Evolutionary conservation across 352 stramenopile genomes (phyloP).

Genomic region (Globisporangium acanthophoron): DNA sequence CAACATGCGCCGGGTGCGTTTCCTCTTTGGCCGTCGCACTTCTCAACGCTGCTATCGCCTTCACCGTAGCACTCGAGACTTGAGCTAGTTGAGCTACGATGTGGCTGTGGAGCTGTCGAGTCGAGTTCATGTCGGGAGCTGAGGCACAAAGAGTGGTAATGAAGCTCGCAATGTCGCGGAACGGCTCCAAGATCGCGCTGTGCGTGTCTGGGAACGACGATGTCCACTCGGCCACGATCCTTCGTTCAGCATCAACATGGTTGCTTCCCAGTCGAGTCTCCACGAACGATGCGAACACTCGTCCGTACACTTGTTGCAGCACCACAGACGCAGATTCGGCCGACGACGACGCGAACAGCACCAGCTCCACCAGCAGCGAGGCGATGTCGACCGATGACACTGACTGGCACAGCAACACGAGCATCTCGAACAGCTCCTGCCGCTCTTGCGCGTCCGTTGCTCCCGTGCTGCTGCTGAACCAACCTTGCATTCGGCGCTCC

Average conservation of each 20-base stretch:
- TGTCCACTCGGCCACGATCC: constrained; percentile 5
- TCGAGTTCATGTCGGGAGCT: not conserved
- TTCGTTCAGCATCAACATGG: not conserved
- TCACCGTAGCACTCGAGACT: constrained; percentile 27
- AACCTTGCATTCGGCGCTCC: constrained; percentile 7
- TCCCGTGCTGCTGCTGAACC: constrained; percentile 5
- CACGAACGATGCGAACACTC: constrained; percentile 3
- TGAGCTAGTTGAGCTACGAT: constrained; percentile 23
- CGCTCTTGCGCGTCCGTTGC: not conserved
- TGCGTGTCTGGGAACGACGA: constrained; percentile 6
- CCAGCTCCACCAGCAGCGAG: constrained; percentile 13
- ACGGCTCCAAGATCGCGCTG: constrained; percentile 1
- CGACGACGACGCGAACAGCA: not conserved
- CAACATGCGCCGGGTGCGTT: not conserved
- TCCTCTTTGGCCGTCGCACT: not conserved
- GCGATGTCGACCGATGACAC: constrained; percentile 12
- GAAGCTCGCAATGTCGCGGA: not conserved
- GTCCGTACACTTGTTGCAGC: constrained; percentile 2
- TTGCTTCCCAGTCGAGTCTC: not conserved
- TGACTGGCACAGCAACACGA: constrained; percentile 8
- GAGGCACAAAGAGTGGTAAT: not conserved
- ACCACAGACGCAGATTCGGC: no score
- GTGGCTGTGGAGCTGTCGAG: constrained; percentile 11
- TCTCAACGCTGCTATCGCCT: constrained; percentile 14
- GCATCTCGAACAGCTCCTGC: constrained; percentile 4